Conservation (phyloP, 2,329 filamentous ascomycete genomes). For the Clathrospora elynae region DNA sequence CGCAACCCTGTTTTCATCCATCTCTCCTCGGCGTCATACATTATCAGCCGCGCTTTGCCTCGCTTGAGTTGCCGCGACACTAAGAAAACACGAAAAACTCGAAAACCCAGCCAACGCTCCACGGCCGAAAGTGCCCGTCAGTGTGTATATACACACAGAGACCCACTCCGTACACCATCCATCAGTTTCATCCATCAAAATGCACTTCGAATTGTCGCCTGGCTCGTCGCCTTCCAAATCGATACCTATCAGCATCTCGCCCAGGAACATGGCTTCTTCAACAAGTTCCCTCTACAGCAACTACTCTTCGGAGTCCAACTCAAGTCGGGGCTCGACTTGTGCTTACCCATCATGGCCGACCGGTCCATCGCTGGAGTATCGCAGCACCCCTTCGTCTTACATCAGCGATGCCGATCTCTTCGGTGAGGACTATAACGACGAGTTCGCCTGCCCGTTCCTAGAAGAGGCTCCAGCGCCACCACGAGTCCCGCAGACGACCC, state of each 20-base stretch:
- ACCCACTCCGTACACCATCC: conserved; percentile 33
- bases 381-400: conserved; percentile 48
- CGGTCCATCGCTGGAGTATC: conserved; percentile 45
- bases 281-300: conserved; percentile 46
- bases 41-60: conserved; percentile 33
- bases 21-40: conserved; percentile 35
- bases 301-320: conserved; percentile 37
- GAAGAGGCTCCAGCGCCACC: conserved; percentile 49
- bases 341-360: conserved; percentile 51
- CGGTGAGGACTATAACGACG: conserved; percentile 46
- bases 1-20: conserved; percentile 23
- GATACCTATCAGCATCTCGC: conserved; percentile 45
- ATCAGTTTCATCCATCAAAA: conserved; percentile 16
- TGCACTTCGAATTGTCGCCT: conserved; percentile 47
- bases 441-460: conserved; percentile 41
- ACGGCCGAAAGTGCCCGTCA: conserved; percentile 33
- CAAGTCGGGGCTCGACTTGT: conserved; percentile 44
- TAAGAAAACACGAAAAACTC: conserved; percentile 19
- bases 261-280: conserved; percentile 44
- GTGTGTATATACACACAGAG: conserved; percentile 32
- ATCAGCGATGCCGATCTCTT: conserved; percentile 52
- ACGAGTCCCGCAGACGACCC: conserved; percentile 42
- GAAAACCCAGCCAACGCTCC: conserved; percentile 15
- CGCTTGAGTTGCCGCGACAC: conserved; percentile 37
- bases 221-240: conserved; percentile 47